These are phyloP conservation scores for Metrosideros polymorpha DNA, from an alignment of 441 rosid species.

Conservation along the genomic window DNA sequence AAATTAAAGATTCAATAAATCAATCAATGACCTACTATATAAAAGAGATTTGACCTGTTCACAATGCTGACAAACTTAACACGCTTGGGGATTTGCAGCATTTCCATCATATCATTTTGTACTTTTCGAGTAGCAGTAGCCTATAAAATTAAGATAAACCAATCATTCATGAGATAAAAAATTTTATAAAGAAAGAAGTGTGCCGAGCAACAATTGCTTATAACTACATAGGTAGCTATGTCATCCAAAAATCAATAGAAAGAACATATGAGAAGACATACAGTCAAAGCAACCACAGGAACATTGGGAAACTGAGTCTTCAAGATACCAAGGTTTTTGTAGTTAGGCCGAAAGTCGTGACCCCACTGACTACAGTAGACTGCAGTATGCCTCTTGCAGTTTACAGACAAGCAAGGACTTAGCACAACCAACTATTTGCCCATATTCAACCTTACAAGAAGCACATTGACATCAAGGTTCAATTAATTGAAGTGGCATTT, in stretches of 20 bases:
- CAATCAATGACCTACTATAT: slow-evolving; percentile 45
- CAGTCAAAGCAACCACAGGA: slow-evolving; percentile 90
- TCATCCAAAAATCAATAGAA: neutral
- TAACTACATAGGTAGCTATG: neutral
- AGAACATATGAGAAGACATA: slow-evolving; percentile 24
- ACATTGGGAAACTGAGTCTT: slow-evolving; percentile 91
- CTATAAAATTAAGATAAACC: slow-evolving; percentile 25
- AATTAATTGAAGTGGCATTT: neutral
- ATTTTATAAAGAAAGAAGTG: neutral
- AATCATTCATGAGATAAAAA: slow-evolving; percentile 1
- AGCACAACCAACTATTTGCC: slow-evolving; percentile 11
- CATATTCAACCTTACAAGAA: neutral
- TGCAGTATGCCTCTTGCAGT: slow-evolving; percentile 98
- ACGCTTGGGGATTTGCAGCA: slow-evolving; percentile 84
- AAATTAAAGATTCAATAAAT: slow-evolving; percentile 6
- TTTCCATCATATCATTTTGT: slow-evolving; percentile 82
- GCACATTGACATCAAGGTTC: neutral
- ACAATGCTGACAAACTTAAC: slow-evolving; percentile 90
- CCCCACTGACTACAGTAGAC: slow-evolving; percentile 99
- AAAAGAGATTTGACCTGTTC: slow-evolving; percentile 96
- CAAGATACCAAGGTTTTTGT: slow-evolving; percentile 86
- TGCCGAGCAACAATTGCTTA: neutral
- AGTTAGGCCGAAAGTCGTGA: slow-evolving; percentile 98
- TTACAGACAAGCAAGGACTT: neutral
- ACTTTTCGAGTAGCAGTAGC: slow-evolving; percentile 97